A percentile compares a stretch with the other conserved stretches of the same genome.
Conservation (phyloP, 2,329 filamentous ascomycete species). For the Ophiocordyceps camponoti-saundersi region DNA sequence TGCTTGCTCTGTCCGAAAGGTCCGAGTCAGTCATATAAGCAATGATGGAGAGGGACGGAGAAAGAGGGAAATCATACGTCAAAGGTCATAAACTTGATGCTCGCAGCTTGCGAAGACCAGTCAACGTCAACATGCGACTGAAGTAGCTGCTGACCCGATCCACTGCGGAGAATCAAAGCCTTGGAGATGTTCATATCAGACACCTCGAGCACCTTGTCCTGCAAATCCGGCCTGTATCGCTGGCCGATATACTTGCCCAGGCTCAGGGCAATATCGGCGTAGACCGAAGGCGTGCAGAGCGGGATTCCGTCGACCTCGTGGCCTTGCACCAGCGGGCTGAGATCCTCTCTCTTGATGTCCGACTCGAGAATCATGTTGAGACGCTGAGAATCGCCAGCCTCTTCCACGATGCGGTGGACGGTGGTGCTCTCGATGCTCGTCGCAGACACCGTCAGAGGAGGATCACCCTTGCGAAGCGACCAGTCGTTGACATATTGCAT, state of each 20-base stretch:
- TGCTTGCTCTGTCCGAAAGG: background rate
- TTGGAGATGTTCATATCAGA: slow-evolving; percentile 24
- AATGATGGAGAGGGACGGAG: background rate
- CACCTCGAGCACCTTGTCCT: slow-evolving; percentile 16
- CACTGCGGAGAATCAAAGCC: slow-evolving; percentile 2
- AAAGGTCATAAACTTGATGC: slow-evolving; percentile 3
- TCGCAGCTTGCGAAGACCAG: slow-evolving; percentile 1
- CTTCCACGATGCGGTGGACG: slow-evolving; percentile 4
- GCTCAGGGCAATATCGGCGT: slow-evolving; percentile 49
- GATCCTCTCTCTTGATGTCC: slow-evolving; percentile 45
- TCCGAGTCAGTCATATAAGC: background rate
- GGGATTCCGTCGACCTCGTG: slow-evolving; percentile 52
- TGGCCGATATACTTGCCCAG: slow-evolving; percentile 33
- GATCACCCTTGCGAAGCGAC: slow-evolving; percentile 40
- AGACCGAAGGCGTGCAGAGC: slow-evolving; percentile 41
- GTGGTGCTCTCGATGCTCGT: slow-evolving; percentile 25
- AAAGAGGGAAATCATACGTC: slow-evolving; percentile 1
- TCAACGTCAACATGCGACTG: slow-evolving; percentile 1
- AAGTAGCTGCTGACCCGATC: background rate
- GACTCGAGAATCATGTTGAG: slow-evolving; percentile 47
- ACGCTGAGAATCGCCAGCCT: background rate
- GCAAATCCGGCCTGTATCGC: background rate
- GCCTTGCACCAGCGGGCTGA: slow-evolving; percentile 41
- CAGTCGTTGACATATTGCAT: slow-evolving; percentile 34
- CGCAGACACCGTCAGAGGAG: background rate